Evolutionary conservation across 257 asterid genomes (phyloP), one percentile per base, ranked within the genome.

Genomic region (Fraxinus anomala): DNA sequence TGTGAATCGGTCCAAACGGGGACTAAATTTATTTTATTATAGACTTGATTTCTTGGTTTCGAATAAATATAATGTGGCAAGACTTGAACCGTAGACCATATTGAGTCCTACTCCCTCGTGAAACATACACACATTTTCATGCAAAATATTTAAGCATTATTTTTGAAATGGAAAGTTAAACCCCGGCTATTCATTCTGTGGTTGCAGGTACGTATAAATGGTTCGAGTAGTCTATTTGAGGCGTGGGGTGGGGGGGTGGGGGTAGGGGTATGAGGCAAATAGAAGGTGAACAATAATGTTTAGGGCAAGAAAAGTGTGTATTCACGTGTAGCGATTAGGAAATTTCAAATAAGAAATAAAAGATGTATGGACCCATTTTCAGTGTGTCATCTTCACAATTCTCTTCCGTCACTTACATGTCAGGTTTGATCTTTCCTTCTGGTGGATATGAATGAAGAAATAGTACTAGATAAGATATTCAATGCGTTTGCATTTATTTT

Each of bases 331-430:
- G 65, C 40, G 80, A 61, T 72, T 66, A 83, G 28, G 76, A 79
- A 83, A 77, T 74, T 80, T 79, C 82, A 79, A 78, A 74, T 14
- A 33, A 68, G 73, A 79, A 76, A 73, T 37, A 51, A 54, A 54
- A 37, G 1, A 68, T 33, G 33, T 0, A 80, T 78, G 86, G 85
- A 82, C 81, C 85, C 77, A 11, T 67, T 24, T 61, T 6, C 51
- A 24, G 24, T 49, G 80, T 34, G 77, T 78, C 85, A 83, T 54
- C 30, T 73, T 80, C 89, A 87, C 71, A 33, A 66, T 78, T 19
- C 82, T 87, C 87, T 83, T 68, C 76, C 44, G 90, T 91, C 94
- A 85, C 92, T 91, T 88, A 61, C 90, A 85, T 82, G 96, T 81
- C 91, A 87, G 93, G 54, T 80, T 81, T 80, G 72, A 42, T 76